These are phyloP conservation scores for Tulasnella sp. DNA, from an alignment of 768 basidiomycete genomes.

Conservation along the genomic window DNA sequence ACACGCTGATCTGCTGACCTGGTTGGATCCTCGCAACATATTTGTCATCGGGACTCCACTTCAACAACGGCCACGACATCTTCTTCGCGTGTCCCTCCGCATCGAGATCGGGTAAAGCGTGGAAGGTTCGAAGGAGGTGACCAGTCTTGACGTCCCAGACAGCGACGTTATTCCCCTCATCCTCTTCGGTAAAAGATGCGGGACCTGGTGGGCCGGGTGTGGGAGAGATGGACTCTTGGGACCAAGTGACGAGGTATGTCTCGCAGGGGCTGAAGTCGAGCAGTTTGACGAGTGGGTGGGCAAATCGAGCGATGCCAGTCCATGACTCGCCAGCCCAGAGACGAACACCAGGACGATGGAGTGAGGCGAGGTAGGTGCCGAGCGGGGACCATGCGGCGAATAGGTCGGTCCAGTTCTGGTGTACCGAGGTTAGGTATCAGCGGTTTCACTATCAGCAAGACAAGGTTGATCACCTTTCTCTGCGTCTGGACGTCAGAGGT, in stretches of 20 bases:
- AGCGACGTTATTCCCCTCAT: slow-evolving; percentile 92
- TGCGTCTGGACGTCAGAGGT: slow-evolving; percentile 67
- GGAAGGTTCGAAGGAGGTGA: slow-evolving; percentile 83
- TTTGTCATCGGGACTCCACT: slow-evolving; percentile 96
- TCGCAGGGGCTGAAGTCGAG: slow-evolving; percentile 98
- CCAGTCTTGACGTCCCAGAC: slow-evolving; percentile 98
- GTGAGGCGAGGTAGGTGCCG: slow-evolving; percentile 88
- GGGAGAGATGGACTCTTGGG: slow-evolving; percentile 82
- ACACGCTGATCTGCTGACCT: slow-evolving; percentile 89
- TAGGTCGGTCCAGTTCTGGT: slow-evolving; percentile 88
- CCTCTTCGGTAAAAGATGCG: slow-evolving; percentile 83
- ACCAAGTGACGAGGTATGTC: slow-evolving; percentile 95
- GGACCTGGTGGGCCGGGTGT: slow-evolving; percentile 67
- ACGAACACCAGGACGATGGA: slow-evolving; percentile 90
- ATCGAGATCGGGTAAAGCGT: slow-evolving; percentile 38
- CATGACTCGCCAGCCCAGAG: slow-evolving; percentile 92
- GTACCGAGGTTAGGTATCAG: background rate
- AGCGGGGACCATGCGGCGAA: slow-evolving; percentile 96
- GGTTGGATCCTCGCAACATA: slow-evolving; percentile 83
- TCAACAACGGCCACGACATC: slow-evolving; percentile 86
- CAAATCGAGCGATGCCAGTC: slow-evolving; percentile 80
- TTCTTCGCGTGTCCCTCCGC: slow-evolving; percentile 54
- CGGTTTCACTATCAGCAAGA: slow-evolving; percentile 1
- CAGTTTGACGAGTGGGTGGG: slow-evolving; percentile 88
- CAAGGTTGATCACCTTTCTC: slow-evolving; percentile 48